These are phyloP conservation scores for Vaccinium myrtillus DNA, from an alignment of 148 eudicot genomes.

Conservation along the genomic window DNA sequence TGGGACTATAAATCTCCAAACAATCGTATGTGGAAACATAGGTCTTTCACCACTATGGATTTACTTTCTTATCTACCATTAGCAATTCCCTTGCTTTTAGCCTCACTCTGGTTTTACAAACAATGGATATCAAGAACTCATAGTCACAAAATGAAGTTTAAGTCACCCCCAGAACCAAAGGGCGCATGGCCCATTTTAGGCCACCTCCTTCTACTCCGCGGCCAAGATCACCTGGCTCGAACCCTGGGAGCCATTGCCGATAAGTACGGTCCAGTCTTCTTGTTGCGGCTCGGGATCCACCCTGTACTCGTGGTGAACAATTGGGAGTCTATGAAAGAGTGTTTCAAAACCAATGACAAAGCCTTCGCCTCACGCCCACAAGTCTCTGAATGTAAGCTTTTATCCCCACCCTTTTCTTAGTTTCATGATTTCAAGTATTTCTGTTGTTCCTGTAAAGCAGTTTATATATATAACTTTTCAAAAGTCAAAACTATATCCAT, in stretches of 20 bases:
- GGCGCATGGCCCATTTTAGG: not conserved
- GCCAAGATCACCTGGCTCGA: not conserved
- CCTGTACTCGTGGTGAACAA: not conserved
- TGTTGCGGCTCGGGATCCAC: not conserved
- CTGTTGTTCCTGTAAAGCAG: no score
- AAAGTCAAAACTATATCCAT: no score
- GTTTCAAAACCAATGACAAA: not conserved
- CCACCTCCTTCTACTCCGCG: conserved; percentile 2
- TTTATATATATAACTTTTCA: no score
- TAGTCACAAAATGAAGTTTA: not conserved
- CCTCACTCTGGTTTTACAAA: no score
- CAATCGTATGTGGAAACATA: not conserved
- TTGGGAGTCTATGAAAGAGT: not conserved
- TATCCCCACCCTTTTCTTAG: not conserved
- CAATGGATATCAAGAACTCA: not conserved
- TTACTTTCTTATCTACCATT: not conserved
- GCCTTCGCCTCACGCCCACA: conserved; percentile 4
- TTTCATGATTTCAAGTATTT: no score
- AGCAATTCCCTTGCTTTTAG: not conserved
- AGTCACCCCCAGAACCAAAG: not conserved
- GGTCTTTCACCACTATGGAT: not conserved
- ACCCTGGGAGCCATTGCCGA: conserved; percentile 9
- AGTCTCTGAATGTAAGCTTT: not conserved
- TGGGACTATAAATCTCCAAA: not conserved
- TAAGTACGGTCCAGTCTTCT: no score